Evolutionary conservation across 192 early-diverging fungal genomes (phyloP), one percentile per base, ranked within the genome.

Genomic region (Entomortierella parvispora): DNA sequence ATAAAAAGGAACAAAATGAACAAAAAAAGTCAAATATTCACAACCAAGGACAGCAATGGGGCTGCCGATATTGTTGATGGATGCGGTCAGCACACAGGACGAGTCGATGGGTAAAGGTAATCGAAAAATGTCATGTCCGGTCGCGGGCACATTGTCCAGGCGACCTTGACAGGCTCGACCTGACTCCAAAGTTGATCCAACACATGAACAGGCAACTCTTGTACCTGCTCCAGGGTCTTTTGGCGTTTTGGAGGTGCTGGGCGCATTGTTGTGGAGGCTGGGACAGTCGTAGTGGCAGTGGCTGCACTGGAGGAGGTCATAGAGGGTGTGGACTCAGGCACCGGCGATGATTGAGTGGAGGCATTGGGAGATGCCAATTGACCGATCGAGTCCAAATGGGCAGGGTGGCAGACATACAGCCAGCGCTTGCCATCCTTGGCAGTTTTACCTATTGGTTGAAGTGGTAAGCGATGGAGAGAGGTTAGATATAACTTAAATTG

Each of bases 401-500:
- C 17, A 4, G 80, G 80, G 58, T 81, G 80, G 59, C 80, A 81
- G 29, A 81, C 62, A 46, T 81, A 81, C 0, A 75, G 40, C 61
- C 67, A 52, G 12, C 80, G 62, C 33, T 76, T 68, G 20, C 80
- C 80, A 33, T 81, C 80, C 1, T 45, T 29, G 17, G 62, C 64
- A 28, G 71, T 71, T 51, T 76, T 70, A 23, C 80, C 80, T 81
- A 66, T n/a, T 49, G 10, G 3, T 56, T 17, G 15, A 44, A 12
- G 12, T n/a, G n/a, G 34, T 10, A 34, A 7, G 15, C 29, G 28
- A 33, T 10, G 18, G 9, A 56, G 9, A 40, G 34, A 45, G 44
- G 14, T 34, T 47, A 18, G 14, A 17, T n/a, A 1, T 46, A 14
- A 48, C 23, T 61, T 17, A 45, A 49, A 26, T 50, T 37, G n/a